Percentiles rank a stretch among this genome's conserved stretches.
phyloP scores from a whole-genome alignment of 352 stramenopile species.

The Phytophthora ohioensis region DNA sequence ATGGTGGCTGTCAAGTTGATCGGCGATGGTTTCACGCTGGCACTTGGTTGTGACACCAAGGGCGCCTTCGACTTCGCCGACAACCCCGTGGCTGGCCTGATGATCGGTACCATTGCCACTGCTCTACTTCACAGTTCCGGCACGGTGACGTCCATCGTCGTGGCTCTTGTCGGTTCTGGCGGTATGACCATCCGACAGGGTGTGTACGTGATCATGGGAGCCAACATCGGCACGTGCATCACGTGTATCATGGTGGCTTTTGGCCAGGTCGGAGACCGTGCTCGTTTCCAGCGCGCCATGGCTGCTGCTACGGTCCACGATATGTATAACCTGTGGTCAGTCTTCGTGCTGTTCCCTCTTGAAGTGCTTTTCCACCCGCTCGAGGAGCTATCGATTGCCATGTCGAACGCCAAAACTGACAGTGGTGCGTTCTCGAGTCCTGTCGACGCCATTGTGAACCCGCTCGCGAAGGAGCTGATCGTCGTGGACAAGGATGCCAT shows the following conservation, averaged over 20 bases:
- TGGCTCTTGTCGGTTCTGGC: slow-evolving; percentile 69
- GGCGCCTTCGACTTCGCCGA: slow-evolving; percentile 75
- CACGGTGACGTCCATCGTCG: slow-evolving; percentile 85
- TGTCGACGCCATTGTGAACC: slow-evolving; percentile 55
- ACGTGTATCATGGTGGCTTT: slow-evolving; percentile 93
- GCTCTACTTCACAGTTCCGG: slow-evolving; percentile 79
- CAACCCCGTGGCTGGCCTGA: slow-evolving; percentile 80
- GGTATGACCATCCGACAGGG: slow-evolving; percentile 81
- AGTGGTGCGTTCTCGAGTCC: slow-evolving; percentile 53
- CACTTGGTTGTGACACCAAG: slow-evolving; percentile 72
- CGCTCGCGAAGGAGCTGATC: slow-evolving; percentile 44
- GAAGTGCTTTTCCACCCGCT: slow-evolving; percentile 72
- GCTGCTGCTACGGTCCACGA: slow-evolving; percentile 64
- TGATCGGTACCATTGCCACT: slow-evolving; percentile 81
- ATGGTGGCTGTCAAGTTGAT: slow-evolving; percentile 85
- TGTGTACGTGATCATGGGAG: slow-evolving; percentile 94
- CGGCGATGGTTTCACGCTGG: slow-evolving; percentile 74
- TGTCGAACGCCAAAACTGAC: slow-evolving; percentile 46
- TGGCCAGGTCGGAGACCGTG: slow-evolving; percentile 80
- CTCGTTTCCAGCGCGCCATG: slow-evolving; percentile 74
- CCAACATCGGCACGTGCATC: slow-evolving; percentile 91
- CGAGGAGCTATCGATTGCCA: slow-evolving; percentile 58
- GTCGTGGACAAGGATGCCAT: slow-evolving; percentile 52
- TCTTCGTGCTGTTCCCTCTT: slow-evolving; percentile 78
- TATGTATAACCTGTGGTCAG: slow-evolving; percentile 92